A percentile compares a stretch with the other conserved stretches of the same genome.
Evolutionary conservation across 345 rosid species (phyloP).

Genomic region (Gynandropsis gynandra): DNA sequence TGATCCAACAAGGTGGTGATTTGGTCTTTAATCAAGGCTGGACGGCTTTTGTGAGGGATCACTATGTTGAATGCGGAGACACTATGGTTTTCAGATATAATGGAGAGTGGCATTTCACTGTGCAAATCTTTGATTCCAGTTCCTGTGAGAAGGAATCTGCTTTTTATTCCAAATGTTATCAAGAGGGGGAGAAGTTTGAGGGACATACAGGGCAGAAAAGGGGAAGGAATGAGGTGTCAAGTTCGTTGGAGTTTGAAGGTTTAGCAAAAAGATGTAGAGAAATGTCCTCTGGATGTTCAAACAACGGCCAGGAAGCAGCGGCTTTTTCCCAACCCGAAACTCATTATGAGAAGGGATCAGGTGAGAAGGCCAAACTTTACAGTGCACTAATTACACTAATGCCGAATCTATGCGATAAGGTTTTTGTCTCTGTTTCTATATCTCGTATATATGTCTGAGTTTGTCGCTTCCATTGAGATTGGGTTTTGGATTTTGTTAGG

Average conservation of each 20-base stretch:
- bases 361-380: conserved; percentile 12
- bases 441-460: background rate
- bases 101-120: conserved; percentile 43
- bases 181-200: conserved; percentile 20
- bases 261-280: conserved; percentile 23
- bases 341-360: conserved; percentile 22
- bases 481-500: background rate
- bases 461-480: background rate
- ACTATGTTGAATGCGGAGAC: conserved; percentile 43
- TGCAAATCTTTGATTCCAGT: conserved; percentile 47
- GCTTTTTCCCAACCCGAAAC: too few species aligned
- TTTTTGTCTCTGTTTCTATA: background rate
- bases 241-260: conserved; percentile 22
- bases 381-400: background rate
- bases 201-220: conserved; percentile 27
- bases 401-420: background rate
- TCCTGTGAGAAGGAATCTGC: conserved; percentile 52
- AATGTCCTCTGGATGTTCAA: conserved; percentile 13
- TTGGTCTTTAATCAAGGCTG: conserved; percentile 39
- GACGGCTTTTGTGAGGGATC: conserved; percentile 41
- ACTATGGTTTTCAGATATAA: conserved; percentile 50
- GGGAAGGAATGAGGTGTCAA: conserved; percentile 30
- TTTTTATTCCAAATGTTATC: conserved; percentile 37
- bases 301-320: conserved; percentile 9
- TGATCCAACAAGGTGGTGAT: conserved; percentile 27